Evolutionary conservation across 2,329 filamentous ascomycete species (phyloP), one percentile per base, ranked within the genome.

Genomic region (Sordariomycetes sp.): DNA sequence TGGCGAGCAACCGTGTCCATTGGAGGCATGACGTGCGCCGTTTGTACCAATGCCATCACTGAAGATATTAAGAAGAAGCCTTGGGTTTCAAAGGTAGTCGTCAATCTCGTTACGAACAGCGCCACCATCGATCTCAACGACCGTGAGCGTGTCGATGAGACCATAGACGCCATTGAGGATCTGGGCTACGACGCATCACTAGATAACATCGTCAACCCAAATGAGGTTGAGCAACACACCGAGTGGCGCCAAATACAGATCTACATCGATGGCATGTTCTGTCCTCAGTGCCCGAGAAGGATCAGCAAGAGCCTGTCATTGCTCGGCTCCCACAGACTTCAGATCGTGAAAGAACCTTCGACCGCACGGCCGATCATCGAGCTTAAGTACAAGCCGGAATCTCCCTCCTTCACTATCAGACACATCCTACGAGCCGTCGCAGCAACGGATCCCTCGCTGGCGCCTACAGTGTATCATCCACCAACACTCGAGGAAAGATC

Each of bases 401-500:
- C 77, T 4, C 83, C 86, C 0, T 50, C 46, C 1, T 75, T 94
- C 47, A 94, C 85, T 0, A 72, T 94, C 42, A 75, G 90, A 32
- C 70, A 75, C 8, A 84, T 95, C 27, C 62, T 93, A 10, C 59
- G 65, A 10, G 68, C 74, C 2, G 82, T 95, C 33, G 66, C 75
- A 35, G 68, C 68, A 5, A 67, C 74, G 6, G 82, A 94, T 46
- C 60, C 69, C 2, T 71, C 66, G 1, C 82, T 94, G 40, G 62
- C 61, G 18, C 74, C 81, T 1, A 76, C 72, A 2, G 72, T 95
- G 10, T 80, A 86, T 50, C 85, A 90, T 42, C 80, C 85, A 1
- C 84, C 83, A 1, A 87, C 81, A 0, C 70, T 94, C 5, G 88
- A 94, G 55, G 85, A 94, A 47, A 75, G 84, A 8, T 85, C 86